These are phyloP conservation scores for Aspergillus neotritici DNA, from an alignment of 2,329 filamentous ascomycete species.

Conservation along the genomic window DNA sequence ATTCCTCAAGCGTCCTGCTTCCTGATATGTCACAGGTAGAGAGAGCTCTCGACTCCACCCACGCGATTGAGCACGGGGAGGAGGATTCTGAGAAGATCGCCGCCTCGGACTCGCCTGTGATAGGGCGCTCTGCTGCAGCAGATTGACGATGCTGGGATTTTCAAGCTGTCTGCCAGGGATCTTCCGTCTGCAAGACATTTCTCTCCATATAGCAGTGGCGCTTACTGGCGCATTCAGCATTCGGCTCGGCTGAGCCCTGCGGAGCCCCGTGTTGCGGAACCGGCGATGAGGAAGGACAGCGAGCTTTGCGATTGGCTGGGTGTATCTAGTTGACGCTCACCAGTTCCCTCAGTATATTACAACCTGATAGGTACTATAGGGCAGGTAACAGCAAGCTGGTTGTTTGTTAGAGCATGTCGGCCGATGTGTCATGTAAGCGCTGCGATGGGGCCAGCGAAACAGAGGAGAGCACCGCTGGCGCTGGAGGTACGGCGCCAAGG, in stretches of 20 bases:
- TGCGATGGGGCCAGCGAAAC: too few relatives aligned
- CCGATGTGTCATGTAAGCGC: too few relatives aligned
- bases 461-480: too few relatives aligned
- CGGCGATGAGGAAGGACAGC: neutral
- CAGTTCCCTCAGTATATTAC: neutral
- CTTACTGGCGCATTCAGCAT: conserved; percentile 10
- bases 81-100: conserved; percentile 1
- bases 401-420: too few relatives aligned
- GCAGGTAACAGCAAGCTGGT: too few relatives aligned
- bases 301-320: conserved; percentile 4
- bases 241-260: neutral
- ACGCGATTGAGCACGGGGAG: conserved; percentile 1
- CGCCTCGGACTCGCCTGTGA: conserved; percentile 2
- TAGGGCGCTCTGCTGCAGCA: conserved; percentile 4
- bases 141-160: neutral
- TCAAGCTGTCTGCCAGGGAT: neutral
- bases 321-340: conserved; percentile 4
- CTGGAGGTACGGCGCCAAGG: too few relatives aligned
- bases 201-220: conserved; percentile 18
- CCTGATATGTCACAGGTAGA: conserved; percentile 6
- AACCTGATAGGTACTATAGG: too few relatives aligned
- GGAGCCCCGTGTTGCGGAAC: conserved; percentile 9
- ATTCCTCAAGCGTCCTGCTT: conserved; percentile 2
- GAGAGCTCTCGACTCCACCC: conserved; percentile 1
- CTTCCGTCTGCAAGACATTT: conserved; percentile 6